These are phyloP conservation scores for Tricholoma flavovirens DNA, from an alignment of 768 basidiomycete species.

Conservation along the genomic window DNA sequence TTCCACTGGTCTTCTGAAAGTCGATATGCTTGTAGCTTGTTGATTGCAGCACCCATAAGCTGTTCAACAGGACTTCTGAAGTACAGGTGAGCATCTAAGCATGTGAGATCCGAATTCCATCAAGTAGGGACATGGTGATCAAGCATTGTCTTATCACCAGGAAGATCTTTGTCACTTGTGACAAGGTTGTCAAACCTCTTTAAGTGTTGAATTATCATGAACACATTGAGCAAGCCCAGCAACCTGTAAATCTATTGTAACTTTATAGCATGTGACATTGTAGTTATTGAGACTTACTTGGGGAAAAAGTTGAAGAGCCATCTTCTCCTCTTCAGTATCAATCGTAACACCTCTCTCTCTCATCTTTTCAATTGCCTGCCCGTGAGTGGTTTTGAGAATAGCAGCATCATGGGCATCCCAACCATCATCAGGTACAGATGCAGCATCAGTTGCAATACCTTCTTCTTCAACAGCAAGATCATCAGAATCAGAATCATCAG, in stretches of 20 bases:
- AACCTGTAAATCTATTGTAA: background rate
- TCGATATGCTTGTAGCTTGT: conserved; percentile 14
- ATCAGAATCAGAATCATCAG: conserved; percentile 4
- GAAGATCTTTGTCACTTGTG: conserved; percentile 3
- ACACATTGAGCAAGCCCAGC: too few species aligned
- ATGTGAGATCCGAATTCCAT: conserved; percentile 27
- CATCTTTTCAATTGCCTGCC: conserved; percentile 8
- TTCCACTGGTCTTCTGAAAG: conserved; percentile 21
- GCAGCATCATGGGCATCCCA: conserved; percentile 14
- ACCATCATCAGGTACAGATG: conserved; percentile 11
- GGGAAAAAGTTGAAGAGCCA: conserved; percentile 14
- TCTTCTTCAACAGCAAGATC: conserved; percentile 7
- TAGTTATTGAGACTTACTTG: conserved; percentile 4
- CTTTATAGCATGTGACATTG: background rate
- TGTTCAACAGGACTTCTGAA: conserved; percentile 18
- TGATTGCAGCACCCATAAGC: conserved; percentile 11
- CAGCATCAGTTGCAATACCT: conserved; percentile 2
- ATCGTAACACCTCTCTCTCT: conserved; percentile 1
- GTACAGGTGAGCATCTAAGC: conserved; percentile 20
- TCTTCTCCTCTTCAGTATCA: conserved; percentile 2
- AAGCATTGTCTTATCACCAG: conserved; percentile 14
- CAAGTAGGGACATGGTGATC: conserved; percentile 21
- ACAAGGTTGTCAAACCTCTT: conserved; percentile 19
- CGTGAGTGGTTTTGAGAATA: conserved; percentile 6
- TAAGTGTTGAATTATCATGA: conserved; percentile 5